Percentiles rank a stretch among this genome's conserved stretches.
Evolutionary conservation across 805 yeast species (phyloP).

Genomic region (Hanseniaspora clermontiae): DNA sequence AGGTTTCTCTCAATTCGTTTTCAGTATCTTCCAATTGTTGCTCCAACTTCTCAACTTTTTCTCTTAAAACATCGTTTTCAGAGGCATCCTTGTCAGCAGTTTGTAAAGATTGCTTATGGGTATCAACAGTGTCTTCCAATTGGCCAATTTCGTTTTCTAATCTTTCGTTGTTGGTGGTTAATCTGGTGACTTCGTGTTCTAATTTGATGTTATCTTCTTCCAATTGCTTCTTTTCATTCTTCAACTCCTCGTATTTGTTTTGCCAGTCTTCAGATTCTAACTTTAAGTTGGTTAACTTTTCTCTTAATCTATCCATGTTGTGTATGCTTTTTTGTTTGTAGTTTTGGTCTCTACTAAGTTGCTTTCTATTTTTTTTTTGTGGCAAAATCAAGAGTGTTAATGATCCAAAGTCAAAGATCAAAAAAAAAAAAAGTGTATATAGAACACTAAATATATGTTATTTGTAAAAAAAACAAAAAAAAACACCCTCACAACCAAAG

Average conservation of each 20-base stretch:
- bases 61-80: conserved; percentile 78
- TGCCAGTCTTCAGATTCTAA: conserved; percentile 95
- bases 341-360: neutral
- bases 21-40: conserved; percentile 86
- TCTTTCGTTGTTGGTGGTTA: conserved; percentile 81
- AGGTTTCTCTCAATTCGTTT: conserved; percentile 80
- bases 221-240: conserved; percentile 67
- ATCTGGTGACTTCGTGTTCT: conserved; percentile 88
- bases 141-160: conserved; percentile 73
- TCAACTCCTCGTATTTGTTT: conserved; percentile 83
- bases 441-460: neutral
- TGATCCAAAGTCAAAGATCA: neutral
- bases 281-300: conserved; percentile 82
- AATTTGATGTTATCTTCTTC: conserved; percentile 87
- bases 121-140: conserved; percentile 56
- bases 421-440: neutral
- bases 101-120: conserved; percentile 75
- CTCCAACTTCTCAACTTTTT: conserved; percentile 79
- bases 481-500: no score
- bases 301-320: conserved; percentile 13
- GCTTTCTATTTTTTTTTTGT: neutral
- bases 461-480: no score
- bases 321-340: neutral
- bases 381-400: no score
- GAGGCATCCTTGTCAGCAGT: conserved; percentile 81